Evolutionary conservation across 345 rosid genomes (phyloP).

Genomic region (Eucalyptus polybractea): DNA sequence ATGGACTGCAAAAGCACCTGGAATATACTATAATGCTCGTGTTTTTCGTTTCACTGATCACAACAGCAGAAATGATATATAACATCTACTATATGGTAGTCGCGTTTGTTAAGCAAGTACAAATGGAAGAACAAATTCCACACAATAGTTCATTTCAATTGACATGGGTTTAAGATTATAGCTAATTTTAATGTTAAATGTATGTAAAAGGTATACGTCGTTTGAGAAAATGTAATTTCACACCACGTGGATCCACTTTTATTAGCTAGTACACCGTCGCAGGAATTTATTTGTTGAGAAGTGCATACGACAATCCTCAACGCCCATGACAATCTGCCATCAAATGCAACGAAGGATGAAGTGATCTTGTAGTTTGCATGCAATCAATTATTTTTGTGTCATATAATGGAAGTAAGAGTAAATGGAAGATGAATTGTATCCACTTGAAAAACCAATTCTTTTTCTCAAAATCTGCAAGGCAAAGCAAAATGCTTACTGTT

Average conservation of each 20-base stretch:
- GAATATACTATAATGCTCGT: neutral
- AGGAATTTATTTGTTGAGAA: neutral
- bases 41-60: neutral
- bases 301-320: neutral
- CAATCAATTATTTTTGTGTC: neutral
- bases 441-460: neutral
- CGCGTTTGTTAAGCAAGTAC: neutral
- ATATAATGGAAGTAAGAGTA: neutral
- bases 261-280: neutral
- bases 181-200: neutral
- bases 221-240: neutral
- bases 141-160: neutral
- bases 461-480: neutral
- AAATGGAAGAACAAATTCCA: neutral
- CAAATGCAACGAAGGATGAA: neutral
- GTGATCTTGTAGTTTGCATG: neutral
- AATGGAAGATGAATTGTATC: neutral
- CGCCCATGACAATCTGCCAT: neutral
- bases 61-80: neutral
- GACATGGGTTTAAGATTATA: neutral
- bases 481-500: neutral
- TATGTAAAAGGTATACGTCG: neutral
- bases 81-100: neutral
- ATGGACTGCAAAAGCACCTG: neutral
- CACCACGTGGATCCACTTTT: neutral